A percentile compares a stretch with the other conserved stretches of the same genome.
These are phyloP conservation scores for Euphrasia arctica DNA, from an alignment of 305 asterid species.

Conservation along the genomic window DNA sequence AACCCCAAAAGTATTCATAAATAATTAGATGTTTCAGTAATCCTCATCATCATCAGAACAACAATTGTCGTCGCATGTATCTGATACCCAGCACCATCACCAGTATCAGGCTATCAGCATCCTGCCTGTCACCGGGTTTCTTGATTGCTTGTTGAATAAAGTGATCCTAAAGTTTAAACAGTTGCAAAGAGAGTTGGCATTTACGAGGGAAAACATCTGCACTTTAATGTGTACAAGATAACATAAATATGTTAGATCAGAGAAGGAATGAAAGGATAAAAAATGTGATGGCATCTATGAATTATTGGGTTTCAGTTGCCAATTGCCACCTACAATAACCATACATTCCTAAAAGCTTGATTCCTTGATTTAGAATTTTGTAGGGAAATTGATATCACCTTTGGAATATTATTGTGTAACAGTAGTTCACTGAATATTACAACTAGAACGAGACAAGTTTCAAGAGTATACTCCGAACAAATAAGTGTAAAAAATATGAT, in stretches of 20 bases:
- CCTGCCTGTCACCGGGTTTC: constrained; percentile 37
- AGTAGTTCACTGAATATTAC: neutral
- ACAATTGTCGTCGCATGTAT: no score
- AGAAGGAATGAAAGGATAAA: neutral
- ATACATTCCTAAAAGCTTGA: neutral
- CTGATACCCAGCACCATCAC: no score
- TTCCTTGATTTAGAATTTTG: neutral
- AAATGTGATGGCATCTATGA: constrained; percentile 7
- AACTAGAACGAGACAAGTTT: neutral
- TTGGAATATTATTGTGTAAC: neutral
- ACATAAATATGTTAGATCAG: constrained; percentile 22
- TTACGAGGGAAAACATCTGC: constrained; percentile 71
- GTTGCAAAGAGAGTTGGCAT: constrained; percentile 62
- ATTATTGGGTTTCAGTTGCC: constrained; percentile 5
- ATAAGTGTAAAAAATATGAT: no score
- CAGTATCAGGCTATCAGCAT: no score
- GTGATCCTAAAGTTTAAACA: constrained; percentile 73
- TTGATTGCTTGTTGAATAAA: constrained; percentile 84
- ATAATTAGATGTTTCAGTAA: no score
- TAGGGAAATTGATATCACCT: neutral
- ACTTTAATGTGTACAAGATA: constrained; percentile 44
- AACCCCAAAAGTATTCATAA: no score
- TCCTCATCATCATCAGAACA: no score
- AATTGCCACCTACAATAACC: neutral
- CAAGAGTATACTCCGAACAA: neutral